Conservation (phyloP, 306 rosid species). For the Pyrus bretschneideri region DNA sequence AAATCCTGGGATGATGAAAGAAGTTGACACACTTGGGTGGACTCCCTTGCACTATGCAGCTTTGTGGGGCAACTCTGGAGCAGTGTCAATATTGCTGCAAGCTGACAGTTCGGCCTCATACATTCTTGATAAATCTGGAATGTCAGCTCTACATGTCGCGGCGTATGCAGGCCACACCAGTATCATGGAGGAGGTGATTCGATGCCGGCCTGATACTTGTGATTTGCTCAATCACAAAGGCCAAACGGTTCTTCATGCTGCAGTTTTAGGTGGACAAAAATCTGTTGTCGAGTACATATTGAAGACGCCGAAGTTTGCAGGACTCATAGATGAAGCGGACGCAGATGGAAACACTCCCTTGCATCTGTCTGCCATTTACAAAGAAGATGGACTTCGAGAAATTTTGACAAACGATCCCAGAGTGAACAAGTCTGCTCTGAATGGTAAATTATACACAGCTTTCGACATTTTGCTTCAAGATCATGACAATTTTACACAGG, state of each 20-base stretch:
- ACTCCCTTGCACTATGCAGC: conserved; percentile 16
- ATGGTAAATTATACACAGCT: background rate
- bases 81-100: background rate
- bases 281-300: background rate
- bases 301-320: background rate
- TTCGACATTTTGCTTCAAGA: background rate
- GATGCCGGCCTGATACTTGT: background rate
- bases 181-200: background rate
- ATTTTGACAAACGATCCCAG: background rate
- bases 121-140: background rate
- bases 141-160: background rate
- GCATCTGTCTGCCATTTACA: conserved; percentile 3
- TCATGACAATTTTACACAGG: too few species aligned
- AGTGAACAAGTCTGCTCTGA: background rate
- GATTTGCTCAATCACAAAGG: background rate
- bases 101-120: background rate
- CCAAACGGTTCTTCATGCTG: conserved; percentile 1
- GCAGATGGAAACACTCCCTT: conserved; percentile 10
- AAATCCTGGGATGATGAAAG: background rate
- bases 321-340: conserved; percentile 6
- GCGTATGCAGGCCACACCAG: background rate
- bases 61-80: background rate
- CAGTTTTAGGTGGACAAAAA: background rate
- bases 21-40: background rate
- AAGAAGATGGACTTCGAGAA: background rate